Evolutionary conservation across 306 rosid genomes (phyloP).

Genomic region (Crotalaria pallida): DNA sequence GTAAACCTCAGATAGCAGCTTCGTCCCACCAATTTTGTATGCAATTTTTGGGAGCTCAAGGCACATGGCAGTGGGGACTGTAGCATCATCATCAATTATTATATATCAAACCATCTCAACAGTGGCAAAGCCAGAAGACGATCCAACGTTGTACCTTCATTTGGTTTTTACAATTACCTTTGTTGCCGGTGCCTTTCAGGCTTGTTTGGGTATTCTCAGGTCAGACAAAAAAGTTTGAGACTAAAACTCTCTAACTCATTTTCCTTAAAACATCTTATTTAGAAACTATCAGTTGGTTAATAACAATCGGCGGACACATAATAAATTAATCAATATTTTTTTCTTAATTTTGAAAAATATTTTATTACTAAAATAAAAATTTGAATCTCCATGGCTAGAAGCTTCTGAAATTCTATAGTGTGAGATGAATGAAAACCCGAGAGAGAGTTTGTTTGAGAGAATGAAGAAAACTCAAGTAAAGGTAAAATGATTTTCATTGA

Average conservation of each 20-base stretch:
- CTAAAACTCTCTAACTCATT: background rate
- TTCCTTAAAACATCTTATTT: background rate
- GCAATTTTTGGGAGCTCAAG: conserved; percentile 74
- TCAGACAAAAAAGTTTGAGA: background rate
- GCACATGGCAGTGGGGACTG: conserved; percentile 84
- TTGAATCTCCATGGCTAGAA: no score
- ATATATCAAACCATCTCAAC: conserved; percentile 32
- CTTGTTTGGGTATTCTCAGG: conserved; percentile 65
- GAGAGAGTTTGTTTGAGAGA: no score
- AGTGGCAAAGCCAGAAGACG: conserved; percentile 25
- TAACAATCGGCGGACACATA: no score
- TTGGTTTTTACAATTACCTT: conserved; percentile 62
- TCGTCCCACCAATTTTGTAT: conserved; percentile 73
- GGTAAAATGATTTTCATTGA: no score
- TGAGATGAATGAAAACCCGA: no score
- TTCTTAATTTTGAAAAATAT: no score
- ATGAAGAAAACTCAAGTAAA: no score
- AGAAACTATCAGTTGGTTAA: no score
- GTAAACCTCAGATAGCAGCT: conserved; percentile 55
- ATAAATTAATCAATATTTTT: no score
- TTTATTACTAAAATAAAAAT: no score
- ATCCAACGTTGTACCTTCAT: conserved; percentile 51
- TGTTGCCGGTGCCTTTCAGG: conserved; percentile 59
- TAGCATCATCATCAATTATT: conserved; percentile 73
- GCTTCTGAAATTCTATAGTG: no score